Conservation (phyloP, 2,329 filamentous ascomycete genomes). For the Stachybotrys chlorohalonatus region DNA sequence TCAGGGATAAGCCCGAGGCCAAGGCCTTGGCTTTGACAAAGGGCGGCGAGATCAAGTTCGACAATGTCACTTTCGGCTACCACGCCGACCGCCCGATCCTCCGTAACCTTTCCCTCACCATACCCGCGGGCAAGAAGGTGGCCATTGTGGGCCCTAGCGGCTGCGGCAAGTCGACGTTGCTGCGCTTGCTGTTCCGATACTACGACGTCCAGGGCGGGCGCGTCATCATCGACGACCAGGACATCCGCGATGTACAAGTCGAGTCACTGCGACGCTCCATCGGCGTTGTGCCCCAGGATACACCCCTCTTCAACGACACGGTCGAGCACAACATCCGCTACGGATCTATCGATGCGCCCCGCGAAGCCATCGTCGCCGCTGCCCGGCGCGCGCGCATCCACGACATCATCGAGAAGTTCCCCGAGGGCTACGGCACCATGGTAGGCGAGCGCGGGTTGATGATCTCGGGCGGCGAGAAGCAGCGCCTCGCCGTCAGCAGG, state of each 20-base stretch:
- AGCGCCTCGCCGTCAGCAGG: constrained; percentile 75
- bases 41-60: constrained; percentile 86
- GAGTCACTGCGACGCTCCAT: constrained; percentile 79
- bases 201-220: constrained; percentile 82
- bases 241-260: constrained; percentile 73
- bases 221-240: constrained; percentile 88
- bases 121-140: constrained; percentile 92
- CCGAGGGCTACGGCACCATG: constrained; percentile 81
- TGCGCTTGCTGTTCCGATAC: constrained; percentile 85
- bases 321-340: constrained; percentile 95
- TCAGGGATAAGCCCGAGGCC: constrained; percentile 69
- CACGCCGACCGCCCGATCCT: constrained; percentile 79
- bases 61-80: constrained; percentile 94
- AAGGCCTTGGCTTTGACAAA: constrained; percentile 61
- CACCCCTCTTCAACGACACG: constrained; percentile 92
- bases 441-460: constrained; percentile 94
- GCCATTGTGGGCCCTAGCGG: constrained; percentile 92
- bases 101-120: constrained; percentile 74
- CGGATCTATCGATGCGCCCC: constrained; percentile 67
- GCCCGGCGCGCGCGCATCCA: constrained; percentile 79
- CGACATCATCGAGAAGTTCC: constrained; percentile 69
- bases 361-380: constrained; percentile 65
- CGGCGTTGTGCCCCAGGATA: constrained; percentile 94
- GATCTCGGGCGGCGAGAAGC: constrained; percentile 94
- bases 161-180: constrained; percentile 90